Evolutionary conservation across 352 stramenopile species (phyloP).

Genomic region (Phytopythium cucurbitacearum): DNA sequence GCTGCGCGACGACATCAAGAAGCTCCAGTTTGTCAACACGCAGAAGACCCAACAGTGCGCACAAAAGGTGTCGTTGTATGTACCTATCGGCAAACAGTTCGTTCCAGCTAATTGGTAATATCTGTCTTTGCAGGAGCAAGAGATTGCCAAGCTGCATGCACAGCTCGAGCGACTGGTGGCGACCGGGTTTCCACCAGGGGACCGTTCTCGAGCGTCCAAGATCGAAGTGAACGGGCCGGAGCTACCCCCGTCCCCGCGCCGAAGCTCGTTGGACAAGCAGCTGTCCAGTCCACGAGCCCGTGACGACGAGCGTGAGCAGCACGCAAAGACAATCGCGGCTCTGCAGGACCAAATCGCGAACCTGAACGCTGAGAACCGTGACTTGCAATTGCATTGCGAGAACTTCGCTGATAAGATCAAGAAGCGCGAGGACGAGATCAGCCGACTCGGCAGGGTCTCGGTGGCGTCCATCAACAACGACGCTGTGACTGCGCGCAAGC

Average conservation of each 20-base stretch:
- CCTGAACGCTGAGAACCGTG: constrained; percentile 41
- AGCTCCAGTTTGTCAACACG: constrained; percentile 60
- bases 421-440: constrained; percentile 70
- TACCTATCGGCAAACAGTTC: too few relatives aligned
- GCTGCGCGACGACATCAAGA: constrained; percentile 67
- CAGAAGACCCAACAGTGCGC: constrained; percentile 48
- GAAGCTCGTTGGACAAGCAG: constrained; percentile 18
- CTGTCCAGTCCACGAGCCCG: not conserved
- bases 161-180: constrained; percentile 56
- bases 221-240: constrained; percentile 30
- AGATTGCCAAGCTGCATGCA: constrained; percentile 57
- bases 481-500: constrained; percentile 15
- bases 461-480: constrained; percentile 23
- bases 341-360: constrained; percentile 42
- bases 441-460: constrained; percentile 47
- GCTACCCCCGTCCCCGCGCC: constrained; percentile 12
- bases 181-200: constrained; percentile 15
- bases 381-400: constrained; percentile 29
- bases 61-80: constrained; percentile 37
- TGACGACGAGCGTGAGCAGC: constrained; percentile 1
- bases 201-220: constrained; percentile 9
- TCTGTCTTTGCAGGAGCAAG: constrained; percentile 35
- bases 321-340: constrained; percentile 20
- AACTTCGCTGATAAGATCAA: constrained; percentile 47
- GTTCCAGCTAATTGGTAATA: not conserved